Conservation (phyloP, 1,139 yeast species). For the Arxiozyma heterogenica region DNA sequence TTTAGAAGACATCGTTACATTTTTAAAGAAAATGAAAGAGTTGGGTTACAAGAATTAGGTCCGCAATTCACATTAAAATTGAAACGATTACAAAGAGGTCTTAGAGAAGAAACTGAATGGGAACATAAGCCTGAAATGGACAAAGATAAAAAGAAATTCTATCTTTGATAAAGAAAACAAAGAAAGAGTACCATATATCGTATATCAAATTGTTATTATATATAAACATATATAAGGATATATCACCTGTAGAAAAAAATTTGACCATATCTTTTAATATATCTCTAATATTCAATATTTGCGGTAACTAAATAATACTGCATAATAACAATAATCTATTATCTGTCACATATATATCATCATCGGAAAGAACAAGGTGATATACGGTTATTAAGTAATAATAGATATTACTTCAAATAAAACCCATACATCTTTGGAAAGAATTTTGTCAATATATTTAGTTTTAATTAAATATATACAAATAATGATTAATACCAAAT, state of each 20-base stretch:
- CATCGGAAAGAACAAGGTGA: too few relatives aligned
- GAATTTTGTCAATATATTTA: too few relatives aligned
- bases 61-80: slow-evolving; percentile 90
- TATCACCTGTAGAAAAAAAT: neutral
- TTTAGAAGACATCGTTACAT: slow-evolving; percentile 91
- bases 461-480: too few relatives aligned
- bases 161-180: slow-evolving; percentile 37
- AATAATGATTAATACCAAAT: too few relatives aligned
- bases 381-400: too few relatives aligned
- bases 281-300: neutral
- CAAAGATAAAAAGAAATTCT: slow-evolving; percentile 86
- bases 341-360: too few relatives aligned
- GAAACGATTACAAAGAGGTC: slow-evolving; percentile 82
- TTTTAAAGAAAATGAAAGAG: slow-evolving; percentile 81
- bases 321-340: too few relatives aligned
- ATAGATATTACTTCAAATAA: too few relatives aligned
- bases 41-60: slow-evolving; percentile 90
- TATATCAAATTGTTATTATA: neutral
- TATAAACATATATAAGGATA: neutral
- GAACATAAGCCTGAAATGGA: slow-evolving; percentile 96
- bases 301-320: too few relatives aligned
- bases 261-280: neutral
- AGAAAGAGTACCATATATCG: neutral
- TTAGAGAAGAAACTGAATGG: slow-evolving; percentile 90
- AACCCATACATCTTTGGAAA: too few relatives aligned